Conservation (phyloP, 331 rosid genomes). For the Saraca asoca region DNA sequence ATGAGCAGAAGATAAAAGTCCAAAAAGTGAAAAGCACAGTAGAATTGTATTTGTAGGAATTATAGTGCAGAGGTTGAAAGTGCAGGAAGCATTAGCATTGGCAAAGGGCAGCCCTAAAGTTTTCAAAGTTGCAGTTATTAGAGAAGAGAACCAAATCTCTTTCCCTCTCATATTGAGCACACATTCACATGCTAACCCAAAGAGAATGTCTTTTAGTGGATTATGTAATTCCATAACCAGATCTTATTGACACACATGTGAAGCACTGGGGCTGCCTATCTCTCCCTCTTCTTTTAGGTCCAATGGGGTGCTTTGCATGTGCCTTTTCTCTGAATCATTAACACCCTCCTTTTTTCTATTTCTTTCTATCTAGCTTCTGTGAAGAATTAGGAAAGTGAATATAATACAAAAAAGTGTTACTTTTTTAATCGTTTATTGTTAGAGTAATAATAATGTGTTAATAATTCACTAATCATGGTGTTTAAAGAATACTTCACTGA, state of each 20-base stretch:
- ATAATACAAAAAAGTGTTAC: no score
- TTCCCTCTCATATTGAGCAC: constrained; percentile 37
- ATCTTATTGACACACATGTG: constrained; percentile 83
- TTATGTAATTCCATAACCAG: constrained; percentile 56
- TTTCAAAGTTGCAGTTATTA: constrained; percentile 50
- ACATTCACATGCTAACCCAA: constrained; percentile 65
- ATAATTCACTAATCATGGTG: neutral
- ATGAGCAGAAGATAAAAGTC: constrained; percentile 26
- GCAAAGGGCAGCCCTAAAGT: constrained; percentile 32
- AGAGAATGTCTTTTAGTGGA: constrained; percentile 55
- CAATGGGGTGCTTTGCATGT: constrained; percentile 84
- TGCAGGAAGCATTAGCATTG: constrained; percentile 20
- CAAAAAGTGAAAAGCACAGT: constrained; percentile 49
- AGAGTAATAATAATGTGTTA: neutral
- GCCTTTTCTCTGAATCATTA: constrained; percentile 43
- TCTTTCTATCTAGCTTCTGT: neutral
- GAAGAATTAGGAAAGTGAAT: neutral
- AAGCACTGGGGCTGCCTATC: constrained; percentile 44
- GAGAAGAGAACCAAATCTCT: constrained; percentile 42
- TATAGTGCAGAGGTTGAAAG: constrained; percentile 49
- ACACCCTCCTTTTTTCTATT: constrained; percentile 5
- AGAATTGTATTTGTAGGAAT: constrained; percentile 43
- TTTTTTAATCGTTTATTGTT: no score
- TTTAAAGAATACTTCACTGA: no score
- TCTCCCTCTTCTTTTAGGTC: constrained; percentile 58